phyloP scores from a whole-genome alignment of 345 rosid species.

The Jatropha curcas region DNA sequence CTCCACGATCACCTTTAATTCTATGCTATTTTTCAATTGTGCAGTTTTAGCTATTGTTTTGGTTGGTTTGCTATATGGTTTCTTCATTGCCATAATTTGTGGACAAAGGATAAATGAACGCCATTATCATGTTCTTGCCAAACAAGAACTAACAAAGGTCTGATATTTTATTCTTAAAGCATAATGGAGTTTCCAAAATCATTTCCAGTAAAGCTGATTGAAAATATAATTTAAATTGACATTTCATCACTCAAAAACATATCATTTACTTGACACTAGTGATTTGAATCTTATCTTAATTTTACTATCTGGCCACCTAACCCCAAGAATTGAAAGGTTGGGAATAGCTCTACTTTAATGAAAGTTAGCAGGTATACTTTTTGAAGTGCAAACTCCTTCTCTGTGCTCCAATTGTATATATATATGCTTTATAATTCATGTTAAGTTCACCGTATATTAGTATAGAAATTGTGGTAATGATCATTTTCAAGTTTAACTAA shows the following conservation, averaged over 20 bases:
- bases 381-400: constrained; percentile 8
- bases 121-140: constrained; percentile 95
- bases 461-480: not conserved
- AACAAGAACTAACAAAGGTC: constrained; percentile 98
- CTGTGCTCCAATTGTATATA: not conserved
- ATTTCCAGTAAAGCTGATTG: not conserved
- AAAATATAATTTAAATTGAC: constrained; percentile 1
- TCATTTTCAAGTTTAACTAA: constrained; percentile 1
- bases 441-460: not conserved
- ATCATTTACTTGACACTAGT: not conserved
- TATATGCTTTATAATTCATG: not conserved
- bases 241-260: not conserved
- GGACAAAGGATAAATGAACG: constrained; percentile 98
- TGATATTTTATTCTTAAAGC: constrained; percentile 6
- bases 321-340: not conserved
- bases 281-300: not conserved
- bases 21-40: constrained; percentile 10
- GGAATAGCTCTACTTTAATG: not conserved
- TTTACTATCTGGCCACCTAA: not conserved
- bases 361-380: not conserved
- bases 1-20: not conserved
- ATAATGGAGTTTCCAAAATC: constrained; percentile 1
- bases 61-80: constrained; percentile 97
- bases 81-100: constrained; percentile 97
- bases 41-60: constrained; percentile 89